Conservation (phyloP, 345 rosid species). For the Aquilaria malaccensis region DNA sequence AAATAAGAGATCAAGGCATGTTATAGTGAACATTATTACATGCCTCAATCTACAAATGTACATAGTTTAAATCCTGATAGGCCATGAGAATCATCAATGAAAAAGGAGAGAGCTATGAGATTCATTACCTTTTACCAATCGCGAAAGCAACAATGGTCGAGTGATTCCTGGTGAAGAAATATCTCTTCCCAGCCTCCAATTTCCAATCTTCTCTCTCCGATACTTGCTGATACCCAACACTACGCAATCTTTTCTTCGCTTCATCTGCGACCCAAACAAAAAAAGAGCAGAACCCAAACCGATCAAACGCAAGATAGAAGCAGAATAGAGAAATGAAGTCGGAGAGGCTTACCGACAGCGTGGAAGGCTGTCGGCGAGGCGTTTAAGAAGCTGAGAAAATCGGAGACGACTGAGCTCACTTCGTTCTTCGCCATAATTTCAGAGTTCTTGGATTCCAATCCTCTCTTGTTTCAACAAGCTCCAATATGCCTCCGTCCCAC, state of each 20-base stretch:
- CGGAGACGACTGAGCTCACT: conserved; percentile 37
- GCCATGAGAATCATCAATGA: neutral
- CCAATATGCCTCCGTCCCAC: too few relatives aligned
- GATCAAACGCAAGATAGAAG: neutral
- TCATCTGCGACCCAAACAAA: conserved; percentile 41
- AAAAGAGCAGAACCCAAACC: neutral
- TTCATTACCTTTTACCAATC: conserved; percentile 64
- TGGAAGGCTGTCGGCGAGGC: conserved; percentile 98
- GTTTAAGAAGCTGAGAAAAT: conserved; percentile 72
- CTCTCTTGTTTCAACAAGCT: neutral
- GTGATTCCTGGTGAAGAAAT: conserved; percentile 86
- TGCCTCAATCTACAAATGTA: too few relatives aligned
- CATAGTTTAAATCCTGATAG: too few relatives aligned
- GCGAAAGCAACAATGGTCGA: conserved; percentile 95
- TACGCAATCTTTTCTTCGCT: conserved; percentile 56
- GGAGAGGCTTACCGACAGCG: conserved; percentile 65
- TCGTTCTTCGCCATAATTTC: conserved; percentile 30
- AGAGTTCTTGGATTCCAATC: neutral
- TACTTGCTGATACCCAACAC: conserved; percentile 68
- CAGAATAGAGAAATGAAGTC: neutral
- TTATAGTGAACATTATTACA: too few relatives aligned
- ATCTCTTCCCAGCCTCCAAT: conserved; percentile 70
- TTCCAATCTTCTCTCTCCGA: conserved; percentile 85
- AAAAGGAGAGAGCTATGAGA: neutral
- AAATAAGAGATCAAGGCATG: too few relatives aligned